Evolutionary conservation across 129 eudicot genomes (phyloP).

Genomic region (Artemisia annua): DNA sequence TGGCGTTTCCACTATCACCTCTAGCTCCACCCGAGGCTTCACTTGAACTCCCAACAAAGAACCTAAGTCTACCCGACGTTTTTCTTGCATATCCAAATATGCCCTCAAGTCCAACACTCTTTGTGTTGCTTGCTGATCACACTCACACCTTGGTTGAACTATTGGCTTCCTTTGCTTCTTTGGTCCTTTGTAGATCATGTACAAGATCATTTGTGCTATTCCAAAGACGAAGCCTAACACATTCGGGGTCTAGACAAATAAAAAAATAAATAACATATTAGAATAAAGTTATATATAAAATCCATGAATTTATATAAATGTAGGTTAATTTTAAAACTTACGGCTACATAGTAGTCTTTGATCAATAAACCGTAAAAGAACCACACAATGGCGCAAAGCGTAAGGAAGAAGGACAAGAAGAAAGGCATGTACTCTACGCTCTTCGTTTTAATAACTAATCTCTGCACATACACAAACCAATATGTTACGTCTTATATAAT

Average conservation of each 20-base stretch:
- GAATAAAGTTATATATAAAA: not conserved
- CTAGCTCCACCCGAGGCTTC: slow-evolving; percentile 10
- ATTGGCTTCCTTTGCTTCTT: slow-evolving; percentile 34
- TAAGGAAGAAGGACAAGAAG: slow-evolving; percentile 58
- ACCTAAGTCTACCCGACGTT: slow-evolving; percentile 8
- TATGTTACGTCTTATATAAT: not conserved
- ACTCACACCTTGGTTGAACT: not conserved
- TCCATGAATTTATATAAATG: not conserved
- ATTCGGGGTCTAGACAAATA: slow-evolving; percentile 49
- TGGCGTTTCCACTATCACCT: slow-evolving; percentile 7
- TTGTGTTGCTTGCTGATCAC: not conserved
- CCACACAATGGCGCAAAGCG: slow-evolving; percentile 69
- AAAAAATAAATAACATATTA: not conserved
- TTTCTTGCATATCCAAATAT: slow-evolving; percentile 28
- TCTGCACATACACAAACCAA: slow-evolving; percentile 35
- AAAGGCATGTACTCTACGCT: slow-evolving; percentile 88
- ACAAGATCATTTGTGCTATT: slow-evolving; percentile 56
- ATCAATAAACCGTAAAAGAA: slow-evolving; percentile 69
- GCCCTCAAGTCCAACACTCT: slow-evolving; percentile 33
- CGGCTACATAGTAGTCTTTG: slow-evolving; percentile 64
- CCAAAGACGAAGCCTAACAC: slow-evolving; percentile 64
- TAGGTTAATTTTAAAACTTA: slow-evolving; percentile 31
- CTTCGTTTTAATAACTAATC: slow-evolving; percentile 62
- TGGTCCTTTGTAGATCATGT: slow-evolving; percentile 44
- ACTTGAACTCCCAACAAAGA: slow-evolving; percentile 18